Evolutionary conservation across 176 grass and related monocot genomes (phyloP).

Genomic region (Calamus simplicifolius): DNA sequence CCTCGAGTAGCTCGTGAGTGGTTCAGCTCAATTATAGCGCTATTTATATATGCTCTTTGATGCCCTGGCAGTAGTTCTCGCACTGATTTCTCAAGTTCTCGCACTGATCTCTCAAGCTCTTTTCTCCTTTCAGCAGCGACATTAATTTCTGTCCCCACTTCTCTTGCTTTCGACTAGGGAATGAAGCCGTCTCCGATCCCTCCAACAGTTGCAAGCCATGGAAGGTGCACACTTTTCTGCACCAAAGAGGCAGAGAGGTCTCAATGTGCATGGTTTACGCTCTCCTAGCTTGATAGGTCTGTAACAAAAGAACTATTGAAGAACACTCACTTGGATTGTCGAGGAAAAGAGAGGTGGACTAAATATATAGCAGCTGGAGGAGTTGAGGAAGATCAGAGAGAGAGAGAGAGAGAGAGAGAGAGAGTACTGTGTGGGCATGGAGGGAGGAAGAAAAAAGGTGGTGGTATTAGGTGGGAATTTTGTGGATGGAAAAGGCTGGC

Average conservation of each 20-base stretch:
- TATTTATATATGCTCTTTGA: slow-evolving; percentile 86
- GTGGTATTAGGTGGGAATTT: neutral
- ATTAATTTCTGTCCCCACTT: slow-evolving; percentile 4
- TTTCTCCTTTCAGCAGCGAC: slow-evolving; percentile 16
- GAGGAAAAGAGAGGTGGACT: slow-evolving; percentile 12
- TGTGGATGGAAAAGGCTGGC: slow-evolving; percentile 8
- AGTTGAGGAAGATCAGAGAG: slow-evolving; percentile 23
- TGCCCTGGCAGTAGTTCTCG: slow-evolving; percentile 39
- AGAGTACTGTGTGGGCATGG: slow-evolving; percentile 46
- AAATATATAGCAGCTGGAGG: neutral
- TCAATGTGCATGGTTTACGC: neutral
- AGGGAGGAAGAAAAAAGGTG: neutral
- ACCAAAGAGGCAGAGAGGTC: slow-evolving; percentile 14
- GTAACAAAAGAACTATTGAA: neutral
- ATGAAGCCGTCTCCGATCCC: slow-evolving; percentile 10
- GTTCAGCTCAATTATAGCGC: no score
- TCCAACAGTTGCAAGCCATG: slow-evolving; percentile 52
- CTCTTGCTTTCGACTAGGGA: neutral
- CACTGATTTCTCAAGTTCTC: no score
- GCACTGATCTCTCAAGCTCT: slow-evolving; percentile 55
- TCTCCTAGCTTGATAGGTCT: no score
- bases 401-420: no score
- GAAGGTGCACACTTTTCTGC: slow-evolving; percentile 60
- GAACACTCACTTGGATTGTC: slow-evolving; percentile 18
- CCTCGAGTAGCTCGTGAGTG: no score